phyloP scores from a whole-genome alignment of 2,329 filamentous ascomycete species.

The Hymenoscyphus fructigenus region DNA sequence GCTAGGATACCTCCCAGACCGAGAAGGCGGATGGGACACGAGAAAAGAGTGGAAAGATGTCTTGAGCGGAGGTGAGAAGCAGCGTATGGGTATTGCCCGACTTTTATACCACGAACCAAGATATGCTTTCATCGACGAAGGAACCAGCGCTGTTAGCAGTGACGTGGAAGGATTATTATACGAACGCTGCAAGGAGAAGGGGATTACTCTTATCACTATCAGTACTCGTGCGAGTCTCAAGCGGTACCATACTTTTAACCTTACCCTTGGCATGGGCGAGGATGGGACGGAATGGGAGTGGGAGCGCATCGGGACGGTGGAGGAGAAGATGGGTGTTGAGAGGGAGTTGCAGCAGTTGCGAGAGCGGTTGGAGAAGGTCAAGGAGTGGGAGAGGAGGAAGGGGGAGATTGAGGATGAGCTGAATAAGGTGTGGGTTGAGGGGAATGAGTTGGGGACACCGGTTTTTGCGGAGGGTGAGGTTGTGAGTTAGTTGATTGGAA shows the following conservation, averaged over 20 bases:
- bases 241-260: constrained; percentile 91
- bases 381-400: constrained; percentile 76
- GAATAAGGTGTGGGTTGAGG: constrained; percentile 41
- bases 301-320: constrained; percentile 88
- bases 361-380: constrained; percentile 76
- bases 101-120: constrained; percentile 91
- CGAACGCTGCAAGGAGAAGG: constrained; percentile 86
- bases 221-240: constrained; percentile 92
- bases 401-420: constrained; percentile 83
- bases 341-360: constrained; percentile 84
- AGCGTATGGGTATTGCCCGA: constrained; percentile 87
- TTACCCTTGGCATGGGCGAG: constrained; percentile 78
- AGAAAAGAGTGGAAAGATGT: constrained; percentile 99
- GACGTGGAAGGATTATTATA: constrained; percentile 95
- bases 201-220: constrained; percentile 94
- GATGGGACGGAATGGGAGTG: constrained; percentile 88
- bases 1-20: constrained; percentile 83
- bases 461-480: neutral
- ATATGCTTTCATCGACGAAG: constrained; percentile 94
- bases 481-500: neutral
- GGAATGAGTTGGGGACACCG: constrained; percentile 28
- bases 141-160: constrained; percentile 87
- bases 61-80: constrained; percentile 95
- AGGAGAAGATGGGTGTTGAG: constrained; percentile 91
- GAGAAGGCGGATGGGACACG: constrained; percentile 95